Base-by-base conservation (phyloP, 495 filamentous ascomycete genomes). In the Penicillium mononematosum region DNA sequence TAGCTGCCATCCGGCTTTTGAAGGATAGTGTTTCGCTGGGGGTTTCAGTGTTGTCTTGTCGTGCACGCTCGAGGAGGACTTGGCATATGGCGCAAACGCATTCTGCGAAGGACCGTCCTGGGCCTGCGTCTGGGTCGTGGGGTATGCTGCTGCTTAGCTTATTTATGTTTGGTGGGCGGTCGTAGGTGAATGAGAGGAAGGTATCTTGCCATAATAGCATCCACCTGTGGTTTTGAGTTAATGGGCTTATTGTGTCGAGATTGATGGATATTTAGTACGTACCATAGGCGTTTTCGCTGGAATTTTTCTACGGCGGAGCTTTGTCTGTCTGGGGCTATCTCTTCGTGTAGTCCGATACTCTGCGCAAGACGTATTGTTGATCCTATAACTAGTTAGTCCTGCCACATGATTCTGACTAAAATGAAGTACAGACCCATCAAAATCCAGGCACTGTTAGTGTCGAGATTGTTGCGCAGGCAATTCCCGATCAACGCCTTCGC, bases 181-280 rank as follows among this genome's bases (percentile, higher is more conserved):
- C 79, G 59, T 80, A 82, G 6, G 77, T 76, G 29, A 82, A 75
- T 5, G 75, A 81, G 1, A 82, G 67, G 22, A 79, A 69, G 19
- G 72, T 77, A 51, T 82, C 79, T 61, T 81, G 79, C 79, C 79
- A 82, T n/a, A 79, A 55, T 16, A 82, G 63, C 3, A 69, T 70
- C 79, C 79, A 82, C 67, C 67, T 67, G 7, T 14, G 19, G 7
- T 22, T 44, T 29, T 5, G 5, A 8, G 50, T 53, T 32, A 27
- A 22, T 3, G 8, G 6, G 8, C 4, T 20, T 17, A 11, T n/a
- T n/a, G 25, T 6, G 17, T 29, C 12, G 16, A 31, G 4, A 1
- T 46, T 16, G 17, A 17, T 24, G 2, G 16, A 25, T 6, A 3
- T 29, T 45, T 12, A n/a, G 14, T 11, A 27, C 25, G 29, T 46